These are phyloP conservation scores for Eleusine indica DNA, from an alignment of 176 grass and related monocot species.

Conservation along the genomic window DNA sequence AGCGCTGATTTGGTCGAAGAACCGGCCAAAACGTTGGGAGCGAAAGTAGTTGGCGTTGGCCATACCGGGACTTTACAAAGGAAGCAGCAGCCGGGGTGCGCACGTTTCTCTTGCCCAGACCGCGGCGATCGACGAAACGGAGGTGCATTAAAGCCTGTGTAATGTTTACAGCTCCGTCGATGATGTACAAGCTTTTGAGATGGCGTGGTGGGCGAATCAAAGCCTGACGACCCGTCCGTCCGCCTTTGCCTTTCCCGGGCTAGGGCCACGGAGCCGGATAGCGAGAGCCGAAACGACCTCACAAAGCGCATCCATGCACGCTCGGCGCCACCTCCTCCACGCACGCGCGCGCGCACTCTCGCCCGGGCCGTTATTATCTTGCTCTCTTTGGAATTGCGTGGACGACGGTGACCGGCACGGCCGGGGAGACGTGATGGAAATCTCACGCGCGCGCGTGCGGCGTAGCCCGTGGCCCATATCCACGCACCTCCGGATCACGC, in stretches of 20 bases:
- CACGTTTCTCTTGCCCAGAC: no score
- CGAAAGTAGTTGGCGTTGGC: neutral
- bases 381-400: neutral
- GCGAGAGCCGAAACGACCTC: neutral
- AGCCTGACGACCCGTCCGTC: no score
- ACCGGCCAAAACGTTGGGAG: neutral
- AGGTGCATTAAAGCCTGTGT: no score
- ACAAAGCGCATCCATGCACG: no score
- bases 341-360: neutral
- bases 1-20: neutral
- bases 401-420: neutral
- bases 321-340: neutral
- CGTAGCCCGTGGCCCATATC: neutral
- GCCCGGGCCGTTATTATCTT: neutral
- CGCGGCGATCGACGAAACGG: no score
- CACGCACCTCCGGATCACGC: neutral
- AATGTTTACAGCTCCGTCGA: no score
- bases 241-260: no score
- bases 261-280: no score
- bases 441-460: neutral
- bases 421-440: neutral
- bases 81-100: neutral
- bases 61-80: no score
- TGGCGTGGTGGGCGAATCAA: no score
- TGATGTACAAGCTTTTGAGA: no score